Base-by-base conservation (phyloP, 2,329 filamentous ascomycete species). In the Fusarium ramigenum region DNA sequence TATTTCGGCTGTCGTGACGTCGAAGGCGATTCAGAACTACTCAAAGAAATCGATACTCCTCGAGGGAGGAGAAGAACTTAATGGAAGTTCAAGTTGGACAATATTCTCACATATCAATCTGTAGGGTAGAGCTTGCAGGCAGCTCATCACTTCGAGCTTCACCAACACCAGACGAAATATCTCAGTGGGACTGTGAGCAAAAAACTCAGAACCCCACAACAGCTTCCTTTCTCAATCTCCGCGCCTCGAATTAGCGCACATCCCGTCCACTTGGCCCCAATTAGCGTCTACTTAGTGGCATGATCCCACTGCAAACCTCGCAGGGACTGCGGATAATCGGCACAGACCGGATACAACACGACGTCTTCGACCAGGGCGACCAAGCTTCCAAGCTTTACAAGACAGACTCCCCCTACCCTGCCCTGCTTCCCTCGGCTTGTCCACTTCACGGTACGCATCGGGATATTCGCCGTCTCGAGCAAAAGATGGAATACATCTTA, bases 271-370 rank as follows among this genome's bases (percentile, higher is more conserved):
- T 60, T 44, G 42, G 36, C 16, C 16, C 15, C 39, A 39, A 25
- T 49, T 49, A 53, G 54, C n/a, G 42, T 21, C 15, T 6, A 28
- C 19, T 28, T 44, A 66, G 70, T 73, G 65, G 57, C 54, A 61
- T 54, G 34, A 66, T 47, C 25, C 32, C 42, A 42, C 32, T 60
- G 60, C 30, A 58, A 37, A 42, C 7, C 12, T 52, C 25, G 49
- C 69, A 69, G 32, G 66, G 66, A 46, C 37, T 37, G 37, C 66
- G 70, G 70, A 50, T 67, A 68, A 60, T 63, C 70, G 70, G 70
- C 70, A 73, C 23, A 73, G 40, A 32, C 30, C 65, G 65, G 56
- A 19, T 18, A 49, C 21, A 47, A 42, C n/a, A 15, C 12, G 34
- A 36, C 16, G 15, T 36, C 34, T 16, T 36, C 7, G 34, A 36